These are phyloP conservation scores for Parasarocladium wereldwijsianum DNA, from an alignment of 2,329 filamentous ascomycete genomes.

Conservation along the genomic window DNA sequence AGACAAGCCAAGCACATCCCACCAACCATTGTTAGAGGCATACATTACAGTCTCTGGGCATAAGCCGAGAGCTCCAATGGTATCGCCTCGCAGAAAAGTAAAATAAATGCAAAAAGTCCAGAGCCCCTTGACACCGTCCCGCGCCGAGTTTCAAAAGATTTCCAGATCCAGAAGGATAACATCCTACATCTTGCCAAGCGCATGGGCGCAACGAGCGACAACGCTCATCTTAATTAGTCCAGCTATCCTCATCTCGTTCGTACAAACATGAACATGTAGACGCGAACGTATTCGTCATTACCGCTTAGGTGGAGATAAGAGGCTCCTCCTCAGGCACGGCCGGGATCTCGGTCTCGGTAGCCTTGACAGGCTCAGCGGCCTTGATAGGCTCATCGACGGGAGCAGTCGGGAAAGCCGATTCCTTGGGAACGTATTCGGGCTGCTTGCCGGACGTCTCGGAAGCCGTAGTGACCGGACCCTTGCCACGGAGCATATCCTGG, in stretches of 20 bases:
- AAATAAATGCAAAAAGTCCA: no score
- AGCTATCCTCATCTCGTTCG: slow-evolving; percentile 2
- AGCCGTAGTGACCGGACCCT: slow-evolving; percentile 21
- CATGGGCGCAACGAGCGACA: slow-evolving; percentile 5
- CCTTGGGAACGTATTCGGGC: slow-evolving; percentile 14
- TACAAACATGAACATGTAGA: slow-evolving; percentile 6
- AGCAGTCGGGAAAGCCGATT: slow-evolving; percentile 20
- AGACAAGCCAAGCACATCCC: no score
- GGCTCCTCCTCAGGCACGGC: slow-evolving; percentile 10
- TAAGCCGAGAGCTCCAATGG: no score
- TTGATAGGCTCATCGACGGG: slow-evolving; percentile 21
- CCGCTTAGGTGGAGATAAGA: slow-evolving; percentile 10
- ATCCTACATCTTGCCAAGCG: slow-evolving; percentile 5
- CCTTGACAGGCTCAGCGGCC: slow-evolving; percentile 13
- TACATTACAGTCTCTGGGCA: no score
- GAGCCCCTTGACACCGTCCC: slow-evolving; percentile 1
- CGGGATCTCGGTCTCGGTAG: slow-evolving; percentile 9
- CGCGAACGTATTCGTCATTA: slow-evolving; percentile 1
- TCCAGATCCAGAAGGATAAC: neutral
- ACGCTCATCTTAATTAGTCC: slow-evolving; percentile 1
- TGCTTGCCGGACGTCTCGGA: slow-evolving; percentile 17
- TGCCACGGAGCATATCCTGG: slow-evolving; percentile 44
- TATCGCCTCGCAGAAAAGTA: no score
- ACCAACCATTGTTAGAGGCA: no score
- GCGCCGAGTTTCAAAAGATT: slow-evolving; percentile 3